Conservation (phyloP, 208 protist species). For the Trypanosoma grayi region DNA sequence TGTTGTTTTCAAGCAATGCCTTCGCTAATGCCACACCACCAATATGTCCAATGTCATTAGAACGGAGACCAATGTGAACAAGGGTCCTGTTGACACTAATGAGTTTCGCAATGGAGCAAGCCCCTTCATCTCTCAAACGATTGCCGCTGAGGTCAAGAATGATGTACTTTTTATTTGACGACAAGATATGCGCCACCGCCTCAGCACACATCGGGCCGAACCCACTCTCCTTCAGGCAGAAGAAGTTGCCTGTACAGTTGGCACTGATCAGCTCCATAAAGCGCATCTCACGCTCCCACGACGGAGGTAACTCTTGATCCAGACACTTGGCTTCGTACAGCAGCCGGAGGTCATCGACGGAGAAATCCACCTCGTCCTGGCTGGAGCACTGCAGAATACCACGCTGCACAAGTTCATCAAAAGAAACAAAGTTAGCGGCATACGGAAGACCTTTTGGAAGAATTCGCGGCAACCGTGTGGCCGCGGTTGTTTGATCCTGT, state of each 20-base stretch:
- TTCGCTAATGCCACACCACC: constrained; percentile 75
- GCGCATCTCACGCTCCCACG: constrained; percentile 86
- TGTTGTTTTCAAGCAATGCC: constrained; percentile 84
- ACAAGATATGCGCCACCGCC: constrained; percentile 77
- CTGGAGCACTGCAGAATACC: constrained; percentile 46
- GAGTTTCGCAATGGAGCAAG: constrained; percentile 72
- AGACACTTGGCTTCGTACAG: constrained; percentile 88
- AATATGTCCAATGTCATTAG: constrained; percentile 87
- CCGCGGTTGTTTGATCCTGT: constrained; percentile 44
- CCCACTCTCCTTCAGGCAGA: constrained; percentile 86
- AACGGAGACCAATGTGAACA: constrained; percentile 83
- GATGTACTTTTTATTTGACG: constrained; percentile 77
- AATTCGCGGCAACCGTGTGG: constrained; percentile 57
- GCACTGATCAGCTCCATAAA: constrained; percentile 92
- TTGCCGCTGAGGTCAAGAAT: constrained; percentile 92
- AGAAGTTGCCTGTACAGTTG: constrained; percentile 87
- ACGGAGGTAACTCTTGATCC: constrained; percentile 75
- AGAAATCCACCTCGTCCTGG: constrained; percentile 73
- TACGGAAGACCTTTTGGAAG: constrained; percentile 85
- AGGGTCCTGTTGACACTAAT: constrained; percentile 74
- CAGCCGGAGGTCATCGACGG: constrained; percentile 64
- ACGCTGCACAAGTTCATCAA: constrained; percentile 66
- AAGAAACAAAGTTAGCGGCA: constrained; percentile 86
- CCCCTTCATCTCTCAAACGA: constrained; percentile 84
- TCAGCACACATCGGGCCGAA: constrained; percentile 71